A percentile compares a stretch with the other conserved stretches of the same genome.
Evolutionary conservation across 352 stramenopile genomes (phyloP).

Genomic region (Pythium dissotocum): DNA sequence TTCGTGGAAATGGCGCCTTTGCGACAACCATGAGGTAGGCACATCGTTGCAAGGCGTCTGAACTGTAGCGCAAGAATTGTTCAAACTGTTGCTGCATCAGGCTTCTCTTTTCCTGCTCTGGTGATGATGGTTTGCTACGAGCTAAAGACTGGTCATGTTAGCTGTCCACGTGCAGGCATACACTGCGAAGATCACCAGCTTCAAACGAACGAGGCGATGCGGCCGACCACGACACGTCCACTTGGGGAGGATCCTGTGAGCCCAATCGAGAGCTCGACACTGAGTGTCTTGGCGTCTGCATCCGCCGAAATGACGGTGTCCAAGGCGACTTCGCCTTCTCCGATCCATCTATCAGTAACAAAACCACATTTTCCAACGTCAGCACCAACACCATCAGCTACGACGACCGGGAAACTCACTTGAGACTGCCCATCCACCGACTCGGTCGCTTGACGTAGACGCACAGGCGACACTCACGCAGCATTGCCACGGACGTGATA

Average conservation of each 20-base stretch:
- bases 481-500: background rate
- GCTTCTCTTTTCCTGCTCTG: too few relatives aligned
- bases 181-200: background rate
- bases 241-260: background rate
- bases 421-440: background rate
- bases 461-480: background rate
- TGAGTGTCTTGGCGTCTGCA: background rate
- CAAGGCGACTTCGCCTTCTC: background rate
- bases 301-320: background rate
- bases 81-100: too few relatives aligned
- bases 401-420: background rate
- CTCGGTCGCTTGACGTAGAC: slow-evolving; percentile 3
- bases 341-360: background rate
- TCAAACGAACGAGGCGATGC: background rate
- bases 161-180: background rate
- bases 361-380: too few relatives aligned
- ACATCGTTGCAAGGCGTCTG: too few relatives aligned
- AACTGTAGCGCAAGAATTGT: too few relatives aligned
- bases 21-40: background rate
- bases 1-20: background rate
- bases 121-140: too few relatives aligned
- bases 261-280: background rate
- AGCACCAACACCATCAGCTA: background rate
- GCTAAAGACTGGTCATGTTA: too few relatives aligned
- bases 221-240: background rate